Conservation (phyloP, 1,284 basidiomycete species). For the Lignosus rhinocerotis region DNA sequence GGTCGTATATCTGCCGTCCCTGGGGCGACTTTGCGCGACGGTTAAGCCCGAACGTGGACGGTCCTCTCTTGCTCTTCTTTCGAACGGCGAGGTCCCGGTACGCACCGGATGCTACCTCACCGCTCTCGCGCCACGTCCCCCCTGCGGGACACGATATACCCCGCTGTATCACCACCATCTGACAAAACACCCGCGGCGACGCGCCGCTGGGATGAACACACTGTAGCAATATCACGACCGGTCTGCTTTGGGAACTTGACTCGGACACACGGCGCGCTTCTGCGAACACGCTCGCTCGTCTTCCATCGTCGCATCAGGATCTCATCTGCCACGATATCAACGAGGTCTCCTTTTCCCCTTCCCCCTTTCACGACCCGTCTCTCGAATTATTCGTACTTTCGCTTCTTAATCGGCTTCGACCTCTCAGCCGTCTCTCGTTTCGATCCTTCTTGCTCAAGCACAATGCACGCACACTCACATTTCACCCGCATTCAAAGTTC, state of each 20-base stretch:
- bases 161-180: conserved; percentile 16
- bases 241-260: neutral
- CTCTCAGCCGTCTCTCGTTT: neutral
- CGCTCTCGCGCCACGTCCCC: neutral
- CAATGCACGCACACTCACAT: neutral
- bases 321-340: neutral
- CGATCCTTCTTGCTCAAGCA: neutral
- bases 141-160: conserved; percentile 10
- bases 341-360: neutral
- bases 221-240: conserved; percentile 19
- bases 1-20: conserved; percentile 1
- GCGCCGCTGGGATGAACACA: conserved; percentile 4
- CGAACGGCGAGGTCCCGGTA: neutral
- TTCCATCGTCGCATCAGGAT: neutral
- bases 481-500: neutral
- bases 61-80: neutral
- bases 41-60: neutral
- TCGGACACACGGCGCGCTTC: neutral
- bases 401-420: neutral
- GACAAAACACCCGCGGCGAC: conserved; percentile 5
- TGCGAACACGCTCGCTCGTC: neutral
- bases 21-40: conserved; percentile 4
- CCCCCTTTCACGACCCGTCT: neutral
- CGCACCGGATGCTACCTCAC: neutral
- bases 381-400: neutral